Evolutionary conservation across 2,329 filamentous ascomycete genomes (phyloP), one percentile per base, ranked within the genome.

Genomic region (Cercospora zeae-maydis): DNA sequence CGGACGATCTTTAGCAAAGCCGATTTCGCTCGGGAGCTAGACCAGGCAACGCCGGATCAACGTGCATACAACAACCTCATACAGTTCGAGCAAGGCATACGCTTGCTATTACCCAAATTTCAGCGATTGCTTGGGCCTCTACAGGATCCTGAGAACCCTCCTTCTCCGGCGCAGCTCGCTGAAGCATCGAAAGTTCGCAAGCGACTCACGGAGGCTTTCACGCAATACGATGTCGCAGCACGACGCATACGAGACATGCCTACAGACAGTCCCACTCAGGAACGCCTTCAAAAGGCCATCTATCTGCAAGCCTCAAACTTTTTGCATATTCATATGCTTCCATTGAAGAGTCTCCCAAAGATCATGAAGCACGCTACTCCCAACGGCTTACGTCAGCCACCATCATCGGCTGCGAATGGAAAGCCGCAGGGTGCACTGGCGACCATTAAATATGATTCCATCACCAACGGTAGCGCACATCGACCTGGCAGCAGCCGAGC

Each of bases 161-260:
- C 87, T 0, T 81, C 86, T 2, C 81, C 84, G 7, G 81, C 86
- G 4, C 91, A 96, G 73, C 87, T 96, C 49, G 84, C 90, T 58
- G 92, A 96, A 70, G 93, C 93, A 0, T 88, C 89, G 49, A 96
- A 95, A 76, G 89, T 96, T 10, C 88, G 93, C n/a, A 96, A 92
- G 75, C 85, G 92, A 21, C 82, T 97, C 0, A 93, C 92, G 63
- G 93, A 96, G 71, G 90, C 91, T 8, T 96, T 97, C 72, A 84
- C 87, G 10, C 93, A 96, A 71, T 96, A 96, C 74, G 91, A 96
- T 70, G 80, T 86, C 2, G 91, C 92, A 0, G 92, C 92, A 2
- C 87, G 89, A 66, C 85, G 92, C 3, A 86, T 97, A 61, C 86
- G 92, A 31, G 91, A 96, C 71, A 79, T 96, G 53, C 88, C 87